A percentile compares a stretch with the other conserved stretches of the same genome.
phyloP scores from a whole-genome alignment of 345 rosid genomes.

The Salix koriyanagi region DNA sequence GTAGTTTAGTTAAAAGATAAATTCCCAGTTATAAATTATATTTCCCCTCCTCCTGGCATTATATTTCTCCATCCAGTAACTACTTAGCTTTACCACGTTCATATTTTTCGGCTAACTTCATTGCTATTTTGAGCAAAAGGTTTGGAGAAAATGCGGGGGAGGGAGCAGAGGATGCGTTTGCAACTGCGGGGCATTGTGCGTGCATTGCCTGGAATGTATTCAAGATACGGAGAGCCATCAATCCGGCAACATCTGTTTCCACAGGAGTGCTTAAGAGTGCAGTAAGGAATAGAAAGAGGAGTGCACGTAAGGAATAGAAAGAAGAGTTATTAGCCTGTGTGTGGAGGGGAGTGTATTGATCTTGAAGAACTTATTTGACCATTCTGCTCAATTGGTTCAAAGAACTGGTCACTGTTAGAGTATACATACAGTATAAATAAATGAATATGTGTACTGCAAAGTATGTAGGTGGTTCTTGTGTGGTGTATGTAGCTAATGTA shows the following conservation, averaged over 20 bases:
- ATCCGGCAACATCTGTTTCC: conserved; percentile 61
- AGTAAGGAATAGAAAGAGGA: too few species aligned
- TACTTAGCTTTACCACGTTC: too few species aligned
- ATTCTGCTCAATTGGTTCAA: neutral
- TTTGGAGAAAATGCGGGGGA: conserved; percentile 81
- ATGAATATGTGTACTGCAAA: too few species aligned
- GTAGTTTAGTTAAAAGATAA: neutral
- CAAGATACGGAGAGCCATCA: conserved; percentile 66
- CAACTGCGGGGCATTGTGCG: conserved; percentile 70
- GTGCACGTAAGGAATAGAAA: conserved; percentile 20
- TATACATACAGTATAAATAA: too few species aligned
- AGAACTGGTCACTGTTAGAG: neutral
- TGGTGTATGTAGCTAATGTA: too few species aligned
- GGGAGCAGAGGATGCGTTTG: conserved; percentile 67
- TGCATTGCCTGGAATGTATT: conserved; percentile 69
- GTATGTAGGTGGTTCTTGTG: too few species aligned
- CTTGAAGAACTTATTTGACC: neutral
- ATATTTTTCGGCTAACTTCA: too few species aligned
- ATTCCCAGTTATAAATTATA: too few species aligned
- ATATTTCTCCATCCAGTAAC: neutral
- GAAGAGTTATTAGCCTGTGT: neutral
- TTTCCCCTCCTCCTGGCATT: neutral
- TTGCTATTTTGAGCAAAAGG: conserved; percentile 23
- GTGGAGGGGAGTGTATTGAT: too few species aligned
- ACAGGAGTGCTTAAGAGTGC: conserved; percentile 40